Base-by-base conservation (phyloP, 345 rosid genomes). In the Mercurialis annua region DNA sequence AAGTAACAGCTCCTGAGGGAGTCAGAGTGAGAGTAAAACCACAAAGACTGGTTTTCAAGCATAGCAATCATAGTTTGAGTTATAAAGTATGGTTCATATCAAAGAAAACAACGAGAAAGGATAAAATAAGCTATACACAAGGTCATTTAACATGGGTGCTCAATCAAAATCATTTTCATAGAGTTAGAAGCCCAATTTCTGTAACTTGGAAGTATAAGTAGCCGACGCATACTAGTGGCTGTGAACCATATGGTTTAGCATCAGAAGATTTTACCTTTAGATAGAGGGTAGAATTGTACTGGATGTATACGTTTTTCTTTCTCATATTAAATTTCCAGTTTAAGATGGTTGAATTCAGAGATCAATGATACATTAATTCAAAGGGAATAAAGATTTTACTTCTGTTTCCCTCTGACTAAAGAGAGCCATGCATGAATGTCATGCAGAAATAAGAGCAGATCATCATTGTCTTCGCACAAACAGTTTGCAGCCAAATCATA, bases 81-180 rank as follows among this genome's bases (percentile, higher is more conserved):
- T 90, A 93, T 66, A 69, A 74, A 70, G 80, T 89, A 33, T 85
- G 83, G 88, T 70, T 90, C 38, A 81, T 59, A 42, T 71, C 87
- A 54, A 88, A 74, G 77, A 86, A 80, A 79, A 81, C 76, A 69
- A 75, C 49, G 36, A 67, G 54, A 64, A 64, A 18, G 51, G 78
- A 55, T 33, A 68, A 47, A 52, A 62, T 40, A 57, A 73, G 47
- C 73, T 81, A 62, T 64, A 86, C 77, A 60, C 80, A 90, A 73
- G 97, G 97, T 46, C 83, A 88, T 44, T 63, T 92, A 86, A 82
- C 87, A 61, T 90, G 98, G 98, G 83, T 83, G 60, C 71, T 87
- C 80, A 81, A 89, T 54, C 57, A 65, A 57, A 76, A 82, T 54
- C 59, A 65, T 51, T 71, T 76, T 75, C 81, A 82, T 71, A 71